Base-by-base conservation (phyloP, 129 eudicot species). In the Lonicera japonica region DNA sequence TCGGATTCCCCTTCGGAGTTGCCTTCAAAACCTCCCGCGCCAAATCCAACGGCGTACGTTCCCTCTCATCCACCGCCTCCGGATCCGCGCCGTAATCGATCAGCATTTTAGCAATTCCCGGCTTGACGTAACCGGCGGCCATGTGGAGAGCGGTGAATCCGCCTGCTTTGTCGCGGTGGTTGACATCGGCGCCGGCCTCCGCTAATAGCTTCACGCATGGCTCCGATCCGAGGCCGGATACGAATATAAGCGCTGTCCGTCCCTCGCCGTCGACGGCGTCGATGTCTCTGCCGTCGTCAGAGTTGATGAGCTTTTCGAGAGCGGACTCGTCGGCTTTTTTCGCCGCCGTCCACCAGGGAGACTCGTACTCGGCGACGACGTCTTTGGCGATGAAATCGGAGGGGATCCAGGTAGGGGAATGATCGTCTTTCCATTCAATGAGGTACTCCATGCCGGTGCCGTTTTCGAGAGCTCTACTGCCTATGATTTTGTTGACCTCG, bases 341-440 rank as follows among this genome's bases (percentile, higher is more conserved):
- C 5, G 89, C 95, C 15, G 96, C 95, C 22, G 55, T 67, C 99
- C 96, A 92, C 95, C 95, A 92, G 1, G 96, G 95, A 13, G 77
- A 69, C 25, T 92, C 99, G 80, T 77, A 92, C 81, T 88, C 99
- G 2, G 99, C 80, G 11, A 92, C 72, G 12, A 88, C 96, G 71
- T 92, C 99, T 5, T 54, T 68, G 0, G 99, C 96, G 14, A 88
- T 85, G 72, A 38, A 58, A 14, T 75, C 74, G 23, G 78, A 77
- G 0, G 99, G 99, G 54, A 92, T 86, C 99, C 99, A 92, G 1
- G 96, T 92, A 16, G 99, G 99, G 40, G 70, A 84, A 62, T 92
- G 99, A 8, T 76, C 96, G 60, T 92, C 99, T 56, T 80, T 83
- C 98, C 99, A 92, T 60, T 92, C 85, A 39, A 92, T 80, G 16